Base-by-base conservation (phyloP, 1,284 basidiomycete species). In the Xerocomus minutiporus region DNA sequence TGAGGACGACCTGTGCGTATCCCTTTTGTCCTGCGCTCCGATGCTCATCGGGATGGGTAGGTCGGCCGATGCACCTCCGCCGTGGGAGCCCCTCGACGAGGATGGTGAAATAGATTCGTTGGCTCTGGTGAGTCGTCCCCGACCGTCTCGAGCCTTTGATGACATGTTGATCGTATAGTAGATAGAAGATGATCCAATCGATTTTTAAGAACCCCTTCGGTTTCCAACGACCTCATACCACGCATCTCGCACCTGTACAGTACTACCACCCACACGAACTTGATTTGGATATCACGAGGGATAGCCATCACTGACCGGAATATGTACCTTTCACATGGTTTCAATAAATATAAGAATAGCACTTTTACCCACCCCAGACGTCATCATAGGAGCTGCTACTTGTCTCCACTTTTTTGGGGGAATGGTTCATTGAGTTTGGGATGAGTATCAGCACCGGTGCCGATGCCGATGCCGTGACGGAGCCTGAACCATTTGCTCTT, bases 41-140 rank as follows among this genome's bases (percentile, higher is more conserved):
- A 11, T n/a, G 40, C 25, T 43, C 15, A 43, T 29, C 26, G 26
- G 9, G 25, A 44, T 32, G 20, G 9, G 4, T 36, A 68, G 63
- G 17, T 67, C 65, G 66, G n/a, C 9, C 5, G 61, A 65, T 6
- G 57, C 20, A 3, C 0, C 1, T 0, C 6, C 50, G 3, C 63
- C 64, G 2, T 65, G 63, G 63, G 50, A 57, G 1, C 63, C 63
- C 0, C 61, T 68, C 42, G 31, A 62, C 41, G 61, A 69, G 4
- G 65, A 68, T 7, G 63, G 66, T 13, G 48, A 52, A 5, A 54
- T 54, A 28, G 66, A 68, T 29, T 12, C 32, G 6, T 15, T 65
- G 2, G 31, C 53, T 23, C 8, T 29, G 13, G 41, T 28, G 12
- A 11, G 41, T 40, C 9, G 15, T 8, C 17, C 20, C 20, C 23